Conservation (phyloP, 192 early-diverging fungal species). For the Coemansia umbellata region DNA sequence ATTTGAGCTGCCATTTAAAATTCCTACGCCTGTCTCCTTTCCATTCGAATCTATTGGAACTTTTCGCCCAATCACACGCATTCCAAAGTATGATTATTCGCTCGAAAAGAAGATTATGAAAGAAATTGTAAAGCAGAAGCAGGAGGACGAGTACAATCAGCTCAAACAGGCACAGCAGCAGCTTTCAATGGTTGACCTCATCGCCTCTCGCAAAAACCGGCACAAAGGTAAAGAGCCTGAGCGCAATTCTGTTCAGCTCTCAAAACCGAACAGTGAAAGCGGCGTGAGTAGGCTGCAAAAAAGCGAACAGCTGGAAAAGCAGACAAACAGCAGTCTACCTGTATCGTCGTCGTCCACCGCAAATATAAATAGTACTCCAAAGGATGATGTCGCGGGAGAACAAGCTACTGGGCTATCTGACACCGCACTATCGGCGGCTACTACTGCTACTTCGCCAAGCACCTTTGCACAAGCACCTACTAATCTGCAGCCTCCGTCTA, state of each 20-base stretch:
- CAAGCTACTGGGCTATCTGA: too few species aligned
- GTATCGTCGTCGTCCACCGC: too few species aligned
- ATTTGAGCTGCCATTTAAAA: constrained; percentile 43
- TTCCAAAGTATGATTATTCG: constrained; percentile 54
- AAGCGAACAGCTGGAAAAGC: neutral
- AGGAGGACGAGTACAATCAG: constrained; percentile 42
- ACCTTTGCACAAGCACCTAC: neutral
- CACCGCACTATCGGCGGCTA: too few species aligned
- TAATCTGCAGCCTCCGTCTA: neutral
- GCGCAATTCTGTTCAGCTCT: constrained; percentile 4
- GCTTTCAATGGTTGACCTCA: constrained; percentile 50
- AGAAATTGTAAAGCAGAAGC: constrained; percentile 47
- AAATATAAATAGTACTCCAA: too few species aligned
- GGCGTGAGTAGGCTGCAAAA: constrained; percentile 17
- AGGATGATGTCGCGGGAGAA: too few species aligned
- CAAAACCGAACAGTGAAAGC: constrained; percentile 36
- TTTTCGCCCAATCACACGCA: constrained; percentile 39
- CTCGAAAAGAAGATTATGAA: constrained; percentile 51
- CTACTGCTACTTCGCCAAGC: neutral
- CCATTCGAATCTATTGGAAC: constrained; percentile 52
- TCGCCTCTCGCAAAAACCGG: constrained; percentile 46
- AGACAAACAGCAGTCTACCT: neutral
- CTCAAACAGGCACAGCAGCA: constrained; percentile 49
- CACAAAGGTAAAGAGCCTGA: constrained; percentile 50
- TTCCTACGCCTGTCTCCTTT: constrained; percentile 47